These are phyloP conservation scores for Suhomyces coccinellae DNA, from an alignment of 1,139 yeast species.

Conservation along the genomic window DNA sequence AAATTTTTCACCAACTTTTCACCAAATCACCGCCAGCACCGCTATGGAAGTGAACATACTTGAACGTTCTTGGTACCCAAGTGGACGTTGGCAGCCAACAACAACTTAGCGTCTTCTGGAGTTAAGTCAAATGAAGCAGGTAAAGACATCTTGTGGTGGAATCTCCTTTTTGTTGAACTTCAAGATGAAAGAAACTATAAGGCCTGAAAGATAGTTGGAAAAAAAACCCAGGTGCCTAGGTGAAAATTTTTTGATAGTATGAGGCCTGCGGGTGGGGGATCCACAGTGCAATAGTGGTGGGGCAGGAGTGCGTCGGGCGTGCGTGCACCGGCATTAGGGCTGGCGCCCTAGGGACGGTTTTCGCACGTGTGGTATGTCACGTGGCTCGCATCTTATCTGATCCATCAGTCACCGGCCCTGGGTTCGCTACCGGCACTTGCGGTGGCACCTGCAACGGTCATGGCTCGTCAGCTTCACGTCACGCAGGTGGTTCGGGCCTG, in stretches of 20 bases:
- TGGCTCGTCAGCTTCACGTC: too few species aligned
- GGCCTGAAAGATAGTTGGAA: conserved; percentile 14
- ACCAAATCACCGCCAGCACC: conserved; percentile 19
- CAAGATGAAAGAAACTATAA: conserved; percentile 12
- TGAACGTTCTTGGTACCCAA: conserved; percentile 99
- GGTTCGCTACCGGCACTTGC: not conserved
- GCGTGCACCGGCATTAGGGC: conserved; percentile 1
- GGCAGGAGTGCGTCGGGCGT: not conserved
- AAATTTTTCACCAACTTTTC: not conserved
- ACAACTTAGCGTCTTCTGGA: conserved; percentile 99
- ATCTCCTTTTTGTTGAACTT: conserved; percentile 13
- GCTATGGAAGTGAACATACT: conserved; percentile 51
- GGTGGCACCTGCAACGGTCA: not conserved
- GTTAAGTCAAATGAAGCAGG: conserved; percentile 91
- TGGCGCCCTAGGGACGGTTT: not conserved
- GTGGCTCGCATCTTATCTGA: not conserved
- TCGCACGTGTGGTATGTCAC: not conserved
- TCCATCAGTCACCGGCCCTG: not conserved
- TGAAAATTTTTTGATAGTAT: conserved; percentile 12
- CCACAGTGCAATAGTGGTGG: conserved; percentile 10
- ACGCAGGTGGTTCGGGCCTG: too few species aligned
- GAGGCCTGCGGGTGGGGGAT: conserved; percentile 9
- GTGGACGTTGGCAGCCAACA: conserved; percentile 99
- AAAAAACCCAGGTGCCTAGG: conserved; percentile 13
- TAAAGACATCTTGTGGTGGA: conserved; percentile 60